Base-by-base conservation (phyloP, 306 rosid species). In the Ceratonia siliqua region DNA sequence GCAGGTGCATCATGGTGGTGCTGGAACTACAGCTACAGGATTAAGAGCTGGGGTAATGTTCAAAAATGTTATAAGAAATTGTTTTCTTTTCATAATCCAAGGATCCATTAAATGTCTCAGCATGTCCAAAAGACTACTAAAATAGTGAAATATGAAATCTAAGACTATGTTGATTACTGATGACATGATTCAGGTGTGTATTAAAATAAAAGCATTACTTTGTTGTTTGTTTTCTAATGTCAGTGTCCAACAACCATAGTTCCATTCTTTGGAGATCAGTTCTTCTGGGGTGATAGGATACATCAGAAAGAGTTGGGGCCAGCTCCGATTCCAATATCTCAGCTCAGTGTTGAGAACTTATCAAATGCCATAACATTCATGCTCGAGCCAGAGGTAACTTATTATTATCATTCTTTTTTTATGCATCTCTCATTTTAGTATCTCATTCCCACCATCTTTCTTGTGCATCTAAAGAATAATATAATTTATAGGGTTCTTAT, bases 1-100 rank as follows among this genome's bases (percentile, higher is more conserved):
- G 89, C 89, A 90, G 98, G 94, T 92, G 71, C 98, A 92, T 82
- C 98, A 92, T 66, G 98, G 98, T 27, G 98, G 98, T 75, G 96
- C 98, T 24, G 98, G 98, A 67, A 90, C 98, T 25, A 90, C 98
- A 3, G 94, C 94, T 73, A 84, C 98, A 38, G 98, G 94, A 81
- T 81, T 92, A 58, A 90, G 76, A 85, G 92, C 98, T 6, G 98
- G 92, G 96, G 96, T 92, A 92, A 77, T 71, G 77, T 78, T 75
- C 55, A 43, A 56, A 41, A 9, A 17, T 43, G 28, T 18, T 4
- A 13, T 25, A 42, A 46, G 1, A 15, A 4, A 18, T 6, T 13
- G 85, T n/a, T 32, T 53, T 28, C 45, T 38, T 21, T 43, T 17
- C 3, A n/a, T 48, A 63, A 22, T 43, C 43, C 15, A n/a, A 28